phyloP scores from a whole-genome alignment of 257 asterid species.

The Solanum lignicaule region DNA sequence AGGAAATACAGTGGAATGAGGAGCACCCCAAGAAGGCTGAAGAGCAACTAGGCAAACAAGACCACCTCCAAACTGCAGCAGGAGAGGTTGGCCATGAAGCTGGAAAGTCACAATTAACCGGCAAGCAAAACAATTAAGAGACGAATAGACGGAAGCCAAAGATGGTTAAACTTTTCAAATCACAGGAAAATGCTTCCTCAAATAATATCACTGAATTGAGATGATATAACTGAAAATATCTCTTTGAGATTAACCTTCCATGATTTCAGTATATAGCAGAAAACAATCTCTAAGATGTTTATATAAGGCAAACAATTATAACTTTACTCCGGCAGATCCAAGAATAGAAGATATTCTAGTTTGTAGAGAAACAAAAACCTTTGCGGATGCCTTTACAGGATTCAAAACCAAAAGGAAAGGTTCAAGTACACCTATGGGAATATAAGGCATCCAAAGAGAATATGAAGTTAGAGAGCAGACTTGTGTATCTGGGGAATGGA shows the following conservation, averaged over 20 bases:
- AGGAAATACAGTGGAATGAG: background rate
- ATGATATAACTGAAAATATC: background rate
- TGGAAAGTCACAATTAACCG: background rate
- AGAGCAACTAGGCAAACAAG: background rate
- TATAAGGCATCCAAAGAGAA: background rate
- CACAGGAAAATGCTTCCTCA: background rate
- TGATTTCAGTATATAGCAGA: background rate
- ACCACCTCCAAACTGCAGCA: background rate
- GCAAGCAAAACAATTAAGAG: background rate
- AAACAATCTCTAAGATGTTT: background rate
- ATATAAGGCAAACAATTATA: background rate
- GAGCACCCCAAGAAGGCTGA: background rate
- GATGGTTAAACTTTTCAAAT: background rate
- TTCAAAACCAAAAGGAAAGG: background rate
- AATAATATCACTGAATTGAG: background rate
- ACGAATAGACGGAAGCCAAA: background rate
- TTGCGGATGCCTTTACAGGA: background rate
- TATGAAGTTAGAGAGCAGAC: background rate
- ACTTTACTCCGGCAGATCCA: background rate
- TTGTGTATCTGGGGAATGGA: background rate
- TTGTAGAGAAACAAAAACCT: background rate
- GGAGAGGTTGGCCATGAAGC: background rate
- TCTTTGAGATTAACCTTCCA: background rate
- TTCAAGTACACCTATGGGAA: background rate
- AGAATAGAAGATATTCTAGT: background rate